Evolutionary conservation across 805 yeast genomes (phyloP), one percentile per base, ranked within the genome.

Genomic region (Kodamaea laetipori): DNA sequence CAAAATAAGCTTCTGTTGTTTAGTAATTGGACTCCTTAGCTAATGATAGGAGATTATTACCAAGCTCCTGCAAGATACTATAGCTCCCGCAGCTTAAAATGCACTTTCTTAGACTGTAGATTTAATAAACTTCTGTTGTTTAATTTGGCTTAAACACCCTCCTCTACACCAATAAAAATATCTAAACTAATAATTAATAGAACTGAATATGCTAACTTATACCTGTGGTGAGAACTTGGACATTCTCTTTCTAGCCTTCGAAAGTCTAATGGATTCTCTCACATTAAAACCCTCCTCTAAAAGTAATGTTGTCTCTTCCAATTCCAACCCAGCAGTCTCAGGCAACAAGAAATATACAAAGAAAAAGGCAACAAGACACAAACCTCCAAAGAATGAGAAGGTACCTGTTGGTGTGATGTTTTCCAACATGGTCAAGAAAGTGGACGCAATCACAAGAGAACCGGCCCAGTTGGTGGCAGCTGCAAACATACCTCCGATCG

Each of bases 391-490:
- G 52, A 92, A 78, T 1, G 90, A 80, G 67, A 92, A 92, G 0
- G 98, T 92, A 18, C 98, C 98, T 0, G 96, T 81, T 33, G 98
- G 97, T 1, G 98, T 88, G 50, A 94, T 89, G 53, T 81, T 86
- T 60, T 87, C 80, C 69, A 94, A 76, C 97, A 92, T 90, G 21
- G 98, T 92, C 64, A 94, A 76, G 68, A 90, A 92, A 0, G 97
- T 86, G 2, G 96, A 79, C 1, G 97, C 87, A 60, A 94, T 88
- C 32, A 87, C 84, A 55, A 92, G 71, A 17, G 96, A 89, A 40
- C 98, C 98, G 4, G 89, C 80, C 99, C 99, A 92, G 70, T 92
- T 92, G 34, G 90, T 82, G 11, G 94, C 92, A 9, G 97, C 88
- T 1, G 97, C 90, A 57, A 80, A 84, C 46, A 96, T 87, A 7